Evolutionary conservation across 495 filamentous ascomycete species (phyloP), one percentile per base, ranked within the genome.

Genomic region (Pyrenopolyporus hunteri): DNA sequence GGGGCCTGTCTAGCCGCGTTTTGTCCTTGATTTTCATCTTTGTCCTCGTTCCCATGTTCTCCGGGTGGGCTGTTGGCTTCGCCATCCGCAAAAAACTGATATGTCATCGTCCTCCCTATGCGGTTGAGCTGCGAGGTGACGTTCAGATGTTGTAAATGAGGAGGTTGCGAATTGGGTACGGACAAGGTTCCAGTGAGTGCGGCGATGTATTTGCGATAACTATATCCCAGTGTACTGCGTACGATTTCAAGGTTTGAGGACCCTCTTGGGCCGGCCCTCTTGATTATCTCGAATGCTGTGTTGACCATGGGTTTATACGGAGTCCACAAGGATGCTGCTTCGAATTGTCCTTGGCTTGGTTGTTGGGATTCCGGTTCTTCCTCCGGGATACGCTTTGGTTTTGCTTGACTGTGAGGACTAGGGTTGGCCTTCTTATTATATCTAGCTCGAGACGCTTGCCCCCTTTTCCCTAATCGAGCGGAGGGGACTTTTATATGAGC

Each of bases 301-400:
- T 76, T 74, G 1, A 70, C 66, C 20, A 81, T 64, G 0, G 77
- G 78, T 32, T 78, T 76, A 47, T 81, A 73, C 2, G 76, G 73
- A 31, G 62, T 69, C 79, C 79, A 81, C 11, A 71, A 25, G 8
- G 43, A 56, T 22, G 42, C 16, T 16, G 16, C n/a, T n/a, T n/a
- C 35, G n/a, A 31, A 31, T 17, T 53, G 39, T 8, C 57, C 63
- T 16, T 59, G 42, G 16, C 33, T 20, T 5, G n/a, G 11, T 1
- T 11, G 10, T 13, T 59, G 42, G 6, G 10, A 25, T 37, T 59
- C 26, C 1, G 9, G 54, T 5, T 44, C 14, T 39, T 49, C 47
- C 1, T 29, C 32, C 8, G 54, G n/a, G 19, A 31, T 10, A 3
- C 35, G 48, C 17, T 56, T 63, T 29, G 19, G 10, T 16, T 59